phyloP scores from a whole-genome alignment of 805 yeast genomes.

The Candida quercuum region DNA sequence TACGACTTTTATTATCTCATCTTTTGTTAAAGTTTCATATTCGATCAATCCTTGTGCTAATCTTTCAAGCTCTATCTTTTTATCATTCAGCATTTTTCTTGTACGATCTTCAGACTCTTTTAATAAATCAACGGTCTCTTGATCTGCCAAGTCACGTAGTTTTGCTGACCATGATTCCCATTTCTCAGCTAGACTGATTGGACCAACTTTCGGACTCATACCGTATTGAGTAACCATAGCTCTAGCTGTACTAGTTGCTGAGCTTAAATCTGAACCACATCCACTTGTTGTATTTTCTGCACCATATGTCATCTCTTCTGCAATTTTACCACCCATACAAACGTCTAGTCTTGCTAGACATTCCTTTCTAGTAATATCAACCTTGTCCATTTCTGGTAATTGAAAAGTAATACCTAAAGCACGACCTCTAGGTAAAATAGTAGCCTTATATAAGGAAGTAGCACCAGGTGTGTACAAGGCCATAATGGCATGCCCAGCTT shows the following conservation, averaged over 20 bases:
- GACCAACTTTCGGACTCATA: slow-evolving; percentile 92
- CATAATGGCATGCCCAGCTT: slow-evolving; percentile 99
- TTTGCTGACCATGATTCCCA: slow-evolving; percentile 95
- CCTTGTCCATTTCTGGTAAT: slow-evolving; percentile 97
- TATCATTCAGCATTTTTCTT: slow-evolving; percentile 55
- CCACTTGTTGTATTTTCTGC: slow-evolving; percentile 92
- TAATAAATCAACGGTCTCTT: slow-evolving; percentile 76
- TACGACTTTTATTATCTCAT: slow-evolving; percentile 83
- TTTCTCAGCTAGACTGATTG: slow-evolving; percentile 80
- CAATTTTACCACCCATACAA: slow-evolving; percentile 98
- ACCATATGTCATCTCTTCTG: slow-evolving; percentile 91
- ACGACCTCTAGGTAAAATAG: slow-evolving; percentile 93
- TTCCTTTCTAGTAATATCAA: slow-evolving; percentile 84
- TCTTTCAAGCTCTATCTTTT: slow-evolving; percentile 67
- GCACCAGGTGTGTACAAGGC: slow-evolving; percentile 94
- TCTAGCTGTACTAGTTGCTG: slow-evolving; percentile 89
- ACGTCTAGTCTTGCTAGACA: slow-evolving; percentile 91
- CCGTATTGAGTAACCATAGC: slow-evolving; percentile 97
- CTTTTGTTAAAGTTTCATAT: slow-evolving; percentile 89
- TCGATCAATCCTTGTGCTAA: slow-evolving; percentile 91
- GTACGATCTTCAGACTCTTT: slow-evolving; percentile 78
- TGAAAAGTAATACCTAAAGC: slow-evolving; percentile 97
- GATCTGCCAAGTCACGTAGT: slow-evolving; percentile 85
- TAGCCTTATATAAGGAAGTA: slow-evolving; percentile 92
- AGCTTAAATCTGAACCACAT: slow-evolving; percentile 84